phyloP scores from a whole-genome alignment of 495 filamentous ascomycete species.

The Xylaria bambusicola region DNA sequence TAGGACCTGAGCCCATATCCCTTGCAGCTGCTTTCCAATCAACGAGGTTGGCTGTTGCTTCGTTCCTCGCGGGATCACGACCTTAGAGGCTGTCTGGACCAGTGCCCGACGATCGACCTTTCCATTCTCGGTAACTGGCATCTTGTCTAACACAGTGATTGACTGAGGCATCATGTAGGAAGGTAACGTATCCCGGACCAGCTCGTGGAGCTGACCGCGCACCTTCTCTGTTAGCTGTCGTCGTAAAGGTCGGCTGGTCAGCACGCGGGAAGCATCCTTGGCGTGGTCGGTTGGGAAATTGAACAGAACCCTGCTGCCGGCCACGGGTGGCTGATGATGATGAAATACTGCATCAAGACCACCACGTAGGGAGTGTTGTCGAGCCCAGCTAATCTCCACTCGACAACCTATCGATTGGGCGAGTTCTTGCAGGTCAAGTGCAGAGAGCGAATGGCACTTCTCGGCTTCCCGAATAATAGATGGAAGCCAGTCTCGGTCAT shows the following conservation, averaged over 20 bases:
- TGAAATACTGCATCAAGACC: constrained; percentile 24
- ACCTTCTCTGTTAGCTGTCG: constrained; percentile 1
- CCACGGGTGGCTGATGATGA: neutral
- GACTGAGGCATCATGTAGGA: constrained; percentile 38
- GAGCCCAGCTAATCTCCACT: constrained; percentile 25
- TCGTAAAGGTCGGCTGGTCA: constrained; percentile 11
- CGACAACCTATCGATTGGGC: constrained; percentile 15
- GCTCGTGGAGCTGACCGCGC: constrained; percentile 7
- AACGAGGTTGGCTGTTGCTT: neutral
- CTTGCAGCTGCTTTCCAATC: constrained; percentile 9
- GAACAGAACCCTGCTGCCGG: constrained; percentile 2
- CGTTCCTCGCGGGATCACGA: neutral
- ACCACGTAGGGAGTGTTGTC: constrained; percentile 22
- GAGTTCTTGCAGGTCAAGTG: constrained; percentile 13
- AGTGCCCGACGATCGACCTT: constrained; percentile 18
- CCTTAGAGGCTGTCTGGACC: neutral
- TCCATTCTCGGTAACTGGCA: constrained; percentile 27
- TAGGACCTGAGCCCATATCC: neutral
- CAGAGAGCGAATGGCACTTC: neutral
- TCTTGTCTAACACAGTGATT: constrained; percentile 33
- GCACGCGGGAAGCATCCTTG: neutral
- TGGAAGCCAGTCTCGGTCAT: neutral
- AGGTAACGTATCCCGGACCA: constrained; percentile 23
- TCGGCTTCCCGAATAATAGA: neutral
- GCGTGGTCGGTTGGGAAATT: constrained; percentile 4